Percentiles rank a stretch among this genome's conserved stretches.
These are phyloP conservation scores for Casuarina cunninghamiana DNA, from an alignment of 306 rosid genomes.

Conservation along the genomic window DNA sequence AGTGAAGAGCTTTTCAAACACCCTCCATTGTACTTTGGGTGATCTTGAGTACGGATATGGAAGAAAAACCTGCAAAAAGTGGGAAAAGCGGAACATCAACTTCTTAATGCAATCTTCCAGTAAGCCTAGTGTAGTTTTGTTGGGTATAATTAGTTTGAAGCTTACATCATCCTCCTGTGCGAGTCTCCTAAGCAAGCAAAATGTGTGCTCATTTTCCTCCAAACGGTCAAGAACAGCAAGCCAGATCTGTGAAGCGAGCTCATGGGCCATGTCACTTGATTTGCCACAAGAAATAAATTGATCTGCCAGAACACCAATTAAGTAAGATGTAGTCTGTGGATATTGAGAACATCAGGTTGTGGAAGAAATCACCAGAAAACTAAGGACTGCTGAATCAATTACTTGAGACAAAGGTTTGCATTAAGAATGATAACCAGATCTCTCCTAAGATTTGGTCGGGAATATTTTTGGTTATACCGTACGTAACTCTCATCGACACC, in stretches of 20 bases:
- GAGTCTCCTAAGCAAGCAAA: constrained; percentile 61
- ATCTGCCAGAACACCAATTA: constrained; percentile 43
- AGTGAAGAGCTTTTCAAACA: constrained; percentile 84
- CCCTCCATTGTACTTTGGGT: constrained; percentile 73
- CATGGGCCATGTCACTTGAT: constrained; percentile 65
- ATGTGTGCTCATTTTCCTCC: constrained; percentile 61
- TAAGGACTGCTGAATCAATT: background rate
- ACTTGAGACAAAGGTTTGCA: background rate
- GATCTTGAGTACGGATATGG: constrained; percentile 73
- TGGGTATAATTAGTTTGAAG: too few relatives aligned
- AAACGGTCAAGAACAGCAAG: constrained; percentile 69
- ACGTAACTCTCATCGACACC: background rate
- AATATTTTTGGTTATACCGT: background rate
- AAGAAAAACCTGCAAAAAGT: constrained; percentile 61
- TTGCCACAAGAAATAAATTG: constrained; percentile 79
- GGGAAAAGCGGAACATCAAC: background rate
- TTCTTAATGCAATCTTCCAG: background rate
- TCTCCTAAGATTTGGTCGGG: background rate
- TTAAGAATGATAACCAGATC: background rate
- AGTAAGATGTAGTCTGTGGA: background rate
- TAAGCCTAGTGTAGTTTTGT: background rate
- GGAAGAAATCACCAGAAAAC: background rate
- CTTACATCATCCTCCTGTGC: constrained; percentile 80
- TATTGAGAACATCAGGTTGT: background rate
- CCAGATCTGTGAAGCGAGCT: constrained; percentile 74